Evolutionary conservation across 2,329 filamentous ascomycete species (phyloP).

Genomic region (Diaporthe sp.): DNA sequence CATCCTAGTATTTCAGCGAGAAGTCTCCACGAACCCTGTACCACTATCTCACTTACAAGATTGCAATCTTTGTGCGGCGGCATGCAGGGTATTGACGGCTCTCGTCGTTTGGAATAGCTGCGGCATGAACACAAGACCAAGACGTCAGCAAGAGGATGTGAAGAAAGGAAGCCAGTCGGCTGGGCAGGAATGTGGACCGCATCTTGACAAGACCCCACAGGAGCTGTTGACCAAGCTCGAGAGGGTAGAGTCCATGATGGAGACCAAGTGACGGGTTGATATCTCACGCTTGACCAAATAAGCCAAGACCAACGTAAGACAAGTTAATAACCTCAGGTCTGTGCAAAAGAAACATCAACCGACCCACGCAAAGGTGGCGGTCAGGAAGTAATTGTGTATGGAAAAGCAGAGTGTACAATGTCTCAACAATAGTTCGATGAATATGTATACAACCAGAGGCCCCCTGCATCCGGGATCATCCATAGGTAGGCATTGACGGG

Average conservation of each 20-base stretch:
- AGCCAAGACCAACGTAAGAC: not conserved
- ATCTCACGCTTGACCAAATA: not conserved
- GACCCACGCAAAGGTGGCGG: not conserved
- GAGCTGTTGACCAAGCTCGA: not conserved
- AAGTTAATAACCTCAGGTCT: not conserved
- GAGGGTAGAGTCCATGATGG: not conserved
- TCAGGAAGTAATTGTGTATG: not conserved
- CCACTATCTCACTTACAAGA: not conserved
- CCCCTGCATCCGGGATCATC: not conserved
- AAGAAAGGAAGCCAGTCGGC: not conserved
- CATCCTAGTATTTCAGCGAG: not conserved
- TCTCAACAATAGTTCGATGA: not conserved
- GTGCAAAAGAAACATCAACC: not conserved
- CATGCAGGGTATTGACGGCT: constrained; percentile 3
- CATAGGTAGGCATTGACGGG: not conserved
- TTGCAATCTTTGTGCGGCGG: constrained; percentile 10
- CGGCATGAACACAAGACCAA: not conserved
- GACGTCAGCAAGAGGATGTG: not conserved
- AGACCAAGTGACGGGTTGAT: not conserved
- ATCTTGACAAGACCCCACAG: not conserved
- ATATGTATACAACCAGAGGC: not conserved
- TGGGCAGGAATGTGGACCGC: not conserved
- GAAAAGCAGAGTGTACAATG: not conserved
- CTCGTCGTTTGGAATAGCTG: constrained; percentile 6
- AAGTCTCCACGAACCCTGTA: not conserved